Percentiles rank a stretch among this genome's conserved stretches.
These are phyloP conservation scores for Tulasnella calospora DNA, from an alignment of 768 basidiomycete species.

Conservation along the genomic window DNA sequence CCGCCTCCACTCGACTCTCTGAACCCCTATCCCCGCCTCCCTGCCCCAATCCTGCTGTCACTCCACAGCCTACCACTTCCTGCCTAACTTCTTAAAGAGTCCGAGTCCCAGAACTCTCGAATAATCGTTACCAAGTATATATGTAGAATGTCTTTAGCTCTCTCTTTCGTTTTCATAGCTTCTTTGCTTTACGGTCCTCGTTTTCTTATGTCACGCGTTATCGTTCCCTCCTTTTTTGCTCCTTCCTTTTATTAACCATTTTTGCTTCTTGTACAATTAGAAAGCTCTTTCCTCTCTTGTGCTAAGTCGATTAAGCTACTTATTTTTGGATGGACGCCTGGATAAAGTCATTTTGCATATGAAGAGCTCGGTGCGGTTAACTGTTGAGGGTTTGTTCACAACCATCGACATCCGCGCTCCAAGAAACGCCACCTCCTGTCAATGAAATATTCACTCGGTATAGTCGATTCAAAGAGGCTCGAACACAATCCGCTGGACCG, in stretches of 20 bases:
- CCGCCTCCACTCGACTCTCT: background rate
- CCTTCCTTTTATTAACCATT: background rate
- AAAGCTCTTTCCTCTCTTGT: background rate
- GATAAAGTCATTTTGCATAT: background rate
- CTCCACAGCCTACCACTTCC: background rate
- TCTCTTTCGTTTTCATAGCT: background rate
- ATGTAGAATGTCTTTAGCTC: background rate
- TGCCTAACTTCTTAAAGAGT: background rate
- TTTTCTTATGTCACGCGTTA: background rate
- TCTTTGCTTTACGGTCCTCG: background rate
- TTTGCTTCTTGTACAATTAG: background rate
- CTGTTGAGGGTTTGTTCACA: no score
- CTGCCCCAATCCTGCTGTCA: background rate
- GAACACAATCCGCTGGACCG: background rate
- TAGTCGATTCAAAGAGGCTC: background rate
- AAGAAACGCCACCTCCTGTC: no score
- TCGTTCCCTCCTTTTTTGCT: background rate
- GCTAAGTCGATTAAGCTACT: background rate
- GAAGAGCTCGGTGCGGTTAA: no score
- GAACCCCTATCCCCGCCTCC: background rate
- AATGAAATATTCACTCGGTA: no score
- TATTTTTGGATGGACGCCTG: background rate
- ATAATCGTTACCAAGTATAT: background rate
- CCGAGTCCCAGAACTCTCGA: background rate
- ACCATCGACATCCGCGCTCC: no score